phyloP scores from a whole-genome alignment of 2,329 filamentous ascomycete genomes.

The Elsinoe arachidis region DNA sequence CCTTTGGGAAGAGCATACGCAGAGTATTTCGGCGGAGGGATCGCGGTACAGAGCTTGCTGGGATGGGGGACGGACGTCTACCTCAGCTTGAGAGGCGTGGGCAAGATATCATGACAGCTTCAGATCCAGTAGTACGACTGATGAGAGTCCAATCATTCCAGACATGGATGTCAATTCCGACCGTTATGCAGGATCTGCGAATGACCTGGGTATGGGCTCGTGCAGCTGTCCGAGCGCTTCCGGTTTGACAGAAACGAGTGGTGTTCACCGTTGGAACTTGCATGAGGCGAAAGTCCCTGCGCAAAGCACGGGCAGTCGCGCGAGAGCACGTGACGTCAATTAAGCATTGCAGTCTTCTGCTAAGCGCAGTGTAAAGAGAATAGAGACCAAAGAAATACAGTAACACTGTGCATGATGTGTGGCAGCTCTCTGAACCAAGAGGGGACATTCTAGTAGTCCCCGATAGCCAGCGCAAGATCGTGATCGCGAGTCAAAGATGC shows the following conservation, averaged over 20 bases:
- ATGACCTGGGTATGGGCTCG: not conserved
- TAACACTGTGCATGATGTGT: too few relatives aligned
- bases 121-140: not conserved
- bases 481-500: not conserved
- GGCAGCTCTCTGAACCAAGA: too few relatives aligned
- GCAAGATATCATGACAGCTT: constrained; percentile 31
- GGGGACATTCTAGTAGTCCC: not conserved
- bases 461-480: not conserved
- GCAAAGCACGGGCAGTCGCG: not conserved
- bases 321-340: not conserved
- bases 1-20: constrained; percentile 88
- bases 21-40: constrained; percentile 94
- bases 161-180: not conserved
- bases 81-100: constrained; percentile 53
- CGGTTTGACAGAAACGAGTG: not conserved
- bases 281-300: not conserved
- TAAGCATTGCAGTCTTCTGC: too few relatives aligned
- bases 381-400: too few relatives aligned
- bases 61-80: constrained; percentile 78
- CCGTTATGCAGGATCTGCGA: constrained; percentile 1
- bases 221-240: constrained; percentile 1
- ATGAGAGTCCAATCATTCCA: not conserved
- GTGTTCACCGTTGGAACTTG: constrained; percentile 7
- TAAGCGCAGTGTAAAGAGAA: too few relatives aligned
- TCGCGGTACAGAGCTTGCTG: constrained; percentile 88